Conservation (phyloP, 2,329 filamentous ascomycete species). For the Fusarium continuum region DNA sequence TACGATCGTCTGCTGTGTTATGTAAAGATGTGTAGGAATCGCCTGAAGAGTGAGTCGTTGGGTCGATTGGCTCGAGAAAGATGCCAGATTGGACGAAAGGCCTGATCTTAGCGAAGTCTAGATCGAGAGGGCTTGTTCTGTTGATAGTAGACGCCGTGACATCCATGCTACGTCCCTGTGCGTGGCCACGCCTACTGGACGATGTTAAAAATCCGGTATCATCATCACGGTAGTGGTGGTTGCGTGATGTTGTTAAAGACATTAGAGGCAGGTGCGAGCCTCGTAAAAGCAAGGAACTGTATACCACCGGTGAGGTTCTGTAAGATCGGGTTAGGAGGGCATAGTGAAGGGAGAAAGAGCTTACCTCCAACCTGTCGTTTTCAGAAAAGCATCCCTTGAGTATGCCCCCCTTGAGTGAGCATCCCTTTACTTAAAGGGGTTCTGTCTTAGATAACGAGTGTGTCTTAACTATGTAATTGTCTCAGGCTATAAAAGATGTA, state of each 20-base stretch:
- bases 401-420: background rate
- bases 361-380: background rate
- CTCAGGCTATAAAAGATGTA: too few species aligned
- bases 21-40: background rate
- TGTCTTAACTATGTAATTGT: background rate
- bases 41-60: background rate
- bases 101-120: conserved; percentile 15
- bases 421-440: conserved; percentile 9
- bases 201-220: background rate
- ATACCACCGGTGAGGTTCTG: too few species aligned
- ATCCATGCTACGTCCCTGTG: conserved; percentile 1
- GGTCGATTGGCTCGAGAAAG: background rate
- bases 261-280: background rate
- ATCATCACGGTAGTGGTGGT: background rate
- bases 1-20: background rate
- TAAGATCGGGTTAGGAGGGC: background rate
- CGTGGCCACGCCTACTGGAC: background rate
- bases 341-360: background rate
- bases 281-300: too few species aligned
- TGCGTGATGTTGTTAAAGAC: background rate
- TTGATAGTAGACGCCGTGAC: conserved; percentile 24
- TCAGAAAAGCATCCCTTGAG: background rate
- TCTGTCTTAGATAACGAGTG: background rate
- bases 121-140: conserved; percentile 22
- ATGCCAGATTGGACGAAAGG: background rate